Base-by-base conservation (phyloP, 2,329 filamentous ascomycete genomes). In the Harringtonia aguacate region DNA sequence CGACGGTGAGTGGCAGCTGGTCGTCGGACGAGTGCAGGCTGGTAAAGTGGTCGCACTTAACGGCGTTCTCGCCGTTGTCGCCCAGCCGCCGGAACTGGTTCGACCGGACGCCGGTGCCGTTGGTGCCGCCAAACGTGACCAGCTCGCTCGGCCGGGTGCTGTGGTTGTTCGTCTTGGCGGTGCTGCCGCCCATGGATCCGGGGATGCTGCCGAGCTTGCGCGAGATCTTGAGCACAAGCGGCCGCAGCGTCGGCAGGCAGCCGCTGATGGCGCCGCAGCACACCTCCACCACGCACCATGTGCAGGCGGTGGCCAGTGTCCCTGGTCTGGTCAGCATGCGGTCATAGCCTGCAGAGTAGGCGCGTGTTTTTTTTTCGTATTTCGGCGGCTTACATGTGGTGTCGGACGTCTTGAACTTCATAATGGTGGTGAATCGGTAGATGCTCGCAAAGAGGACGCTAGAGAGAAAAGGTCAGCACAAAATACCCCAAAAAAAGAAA, bases 181-280 rank as follows among this genome's bases (percentile, higher is more conserved):
- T 15, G 37, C n/a, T n/a, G 28, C 17, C 24, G n/a, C 8, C n/a
- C n/a, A n/a, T 18, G 12, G 27, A n/a, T 24, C 39, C 20, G 3
- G 39, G 30, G 1, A 42, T 8, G 47, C 45, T 49, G 41, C 45
- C 49, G 33, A 49, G 48, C 27, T 43, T 36, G 35, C 35, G 44
- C 14, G 49, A 46, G 10, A 51, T 28, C 31, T 46, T 44, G 24
- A 45, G 30, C 31, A 48, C 34, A 13, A 51, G 27, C 28, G 63
- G 62, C n/a, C 66, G 64, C 22, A 68, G 57, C 0, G 65, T 66
- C 6, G 66, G 66, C 1, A 66, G 61, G 45, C 65, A 68, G 3
- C 61, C 64, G 18, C 61, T 61, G 46, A 68, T 65, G 27, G 66
- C 58, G 41, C 61, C 65, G 36, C 55, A 53, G 3, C 56, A 51